phyloP scores from a whole-genome alignment of 179 eudicot species.

The Beta macrorhiza region DNA sequence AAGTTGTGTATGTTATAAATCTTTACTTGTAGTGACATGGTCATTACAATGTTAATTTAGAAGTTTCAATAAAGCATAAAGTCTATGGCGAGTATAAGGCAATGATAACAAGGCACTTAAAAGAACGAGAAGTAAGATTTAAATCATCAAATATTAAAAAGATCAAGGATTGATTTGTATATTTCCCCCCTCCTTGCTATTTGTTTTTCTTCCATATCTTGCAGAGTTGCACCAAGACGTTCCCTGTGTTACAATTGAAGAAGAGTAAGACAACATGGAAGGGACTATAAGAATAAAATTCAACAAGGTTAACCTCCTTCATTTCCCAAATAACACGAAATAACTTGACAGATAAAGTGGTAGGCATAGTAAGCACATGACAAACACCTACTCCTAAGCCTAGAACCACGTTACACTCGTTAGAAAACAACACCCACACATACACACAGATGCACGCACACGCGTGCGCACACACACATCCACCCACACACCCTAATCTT shows the following conservation, averaged over 20 bases:
- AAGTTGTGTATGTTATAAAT: neutral
- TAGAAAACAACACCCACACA: no score
- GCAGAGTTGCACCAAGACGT: conserved; percentile 81
- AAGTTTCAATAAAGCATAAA: neutral
- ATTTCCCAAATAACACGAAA: neutral
- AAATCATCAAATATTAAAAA: neutral
- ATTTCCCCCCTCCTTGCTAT: conserved; percentile 89
- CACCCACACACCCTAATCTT: no score
- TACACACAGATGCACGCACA: no score
- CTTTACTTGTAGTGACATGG: neutral
- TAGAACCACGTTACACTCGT: no score
- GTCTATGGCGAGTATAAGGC: neutral
- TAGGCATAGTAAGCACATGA: no score
- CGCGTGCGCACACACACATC: no score
- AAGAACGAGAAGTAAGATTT: neutral
- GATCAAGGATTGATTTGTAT: neutral
- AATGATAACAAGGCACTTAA: neutral
- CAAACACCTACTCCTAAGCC: no score
- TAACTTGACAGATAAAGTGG: neutral
- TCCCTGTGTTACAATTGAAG: conserved; percentile 45
- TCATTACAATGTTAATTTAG: neutral
- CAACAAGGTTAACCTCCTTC: neutral
- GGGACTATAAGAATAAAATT: neutral
- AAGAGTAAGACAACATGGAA: neutral
- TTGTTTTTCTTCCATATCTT: conserved; percentile 91